These are phyloP conservation scores for Bruguiera hainesii DNA, from an alignment of 441 rosid species.

Conservation along the genomic window DNA sequence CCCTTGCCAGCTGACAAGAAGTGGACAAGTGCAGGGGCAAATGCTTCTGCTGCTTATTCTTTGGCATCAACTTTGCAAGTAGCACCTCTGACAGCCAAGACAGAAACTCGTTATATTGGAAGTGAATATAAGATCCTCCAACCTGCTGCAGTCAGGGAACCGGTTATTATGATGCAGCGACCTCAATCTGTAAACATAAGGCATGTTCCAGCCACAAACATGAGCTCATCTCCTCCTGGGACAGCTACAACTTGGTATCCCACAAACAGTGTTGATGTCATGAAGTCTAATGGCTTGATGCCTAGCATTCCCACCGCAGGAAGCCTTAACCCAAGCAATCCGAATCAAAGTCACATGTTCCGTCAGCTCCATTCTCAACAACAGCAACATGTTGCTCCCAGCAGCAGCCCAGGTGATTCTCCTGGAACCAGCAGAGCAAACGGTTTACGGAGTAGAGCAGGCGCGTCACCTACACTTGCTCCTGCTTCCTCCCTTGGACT, in stretches of 20 bases:
- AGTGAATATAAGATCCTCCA: conserved; percentile 54
- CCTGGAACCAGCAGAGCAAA: conserved; percentile 45
- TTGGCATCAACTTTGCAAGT: conserved; percentile 57
- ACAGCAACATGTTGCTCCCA: conserved; percentile 47
- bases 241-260: conserved; percentile 53
- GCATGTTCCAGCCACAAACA: conserved; percentile 44
- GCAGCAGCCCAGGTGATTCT: conserved; percentile 45
- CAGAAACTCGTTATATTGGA: conserved; percentile 50
- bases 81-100: conserved; percentile 43
- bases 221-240: conserved; percentile 51
- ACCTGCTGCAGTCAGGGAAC: conserved; percentile 51
- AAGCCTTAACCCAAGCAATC: conserved; percentile 41
- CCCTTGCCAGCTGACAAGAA: conserved; percentile 49
- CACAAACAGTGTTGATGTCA: conserved; percentile 38
- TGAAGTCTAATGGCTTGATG: conserved; percentile 55
- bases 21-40: conserved; percentile 49
- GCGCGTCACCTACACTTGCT: conserved; percentile 49
- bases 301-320: conserved; percentile 47
- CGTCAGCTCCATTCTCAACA: conserved; percentile 54
- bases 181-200: conserved; percentile 56
- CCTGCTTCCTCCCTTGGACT: conserved; percentile 85
- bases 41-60: conserved; percentile 49
- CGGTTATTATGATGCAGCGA: conserved; percentile 69
- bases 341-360: conserved; percentile 48
- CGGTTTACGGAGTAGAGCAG: conserved; percentile 49